Conservation (phyloP, 2,329 filamentous ascomycete species). For the Alternaria conjuncta region DNA sequence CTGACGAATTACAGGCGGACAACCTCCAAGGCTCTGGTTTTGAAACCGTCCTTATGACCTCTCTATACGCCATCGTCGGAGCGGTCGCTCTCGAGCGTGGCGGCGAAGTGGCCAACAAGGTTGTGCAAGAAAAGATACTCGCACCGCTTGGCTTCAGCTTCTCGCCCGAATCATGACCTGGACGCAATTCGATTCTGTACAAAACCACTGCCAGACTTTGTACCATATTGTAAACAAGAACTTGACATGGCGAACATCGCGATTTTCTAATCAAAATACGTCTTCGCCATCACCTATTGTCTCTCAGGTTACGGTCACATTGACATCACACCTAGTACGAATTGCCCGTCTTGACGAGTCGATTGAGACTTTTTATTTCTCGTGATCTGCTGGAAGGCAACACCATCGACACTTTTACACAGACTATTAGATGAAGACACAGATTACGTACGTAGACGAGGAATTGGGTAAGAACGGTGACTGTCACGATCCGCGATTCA, state of each 20-base stretch:
- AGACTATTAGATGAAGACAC: too few species aligned
- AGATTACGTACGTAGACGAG: too few species aligned
- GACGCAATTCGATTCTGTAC: conserved; percentile 8
- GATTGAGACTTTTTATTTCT: too few species aligned
- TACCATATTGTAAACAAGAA: conserved; percentile 18
- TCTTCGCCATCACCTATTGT: not conserved
- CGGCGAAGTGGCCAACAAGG: conserved; percentile 73
- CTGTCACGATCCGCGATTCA: not conserved
- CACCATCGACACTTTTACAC: too few species aligned
- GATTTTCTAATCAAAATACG: not conserved
- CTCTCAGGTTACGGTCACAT: not conserved
- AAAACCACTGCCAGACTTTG: conserved; percentile 10
- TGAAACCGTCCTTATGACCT: conserved; percentile 75
- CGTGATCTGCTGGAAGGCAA: too few species aligned
- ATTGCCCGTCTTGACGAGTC: not conserved
- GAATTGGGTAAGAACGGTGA: not conserved
- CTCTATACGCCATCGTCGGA: conserved; percentile 84
- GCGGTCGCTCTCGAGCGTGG: conserved; percentile 90
- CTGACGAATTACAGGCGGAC: conserved; percentile 57
- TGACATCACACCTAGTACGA: not conserved
- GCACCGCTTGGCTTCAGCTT: conserved; percentile 50
- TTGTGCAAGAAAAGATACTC: conserved; percentile 80
- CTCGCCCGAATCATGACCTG: conserved; percentile 18
- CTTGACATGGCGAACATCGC: conserved; percentile 4
- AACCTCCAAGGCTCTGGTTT: conserved; percentile 76